Evolutionary conservation across 2,329 filamentous ascomycete species (phyloP), one percentile per base, ranked within the genome.

Genomic region (Atkinsonella hypoxylon): DNA sequence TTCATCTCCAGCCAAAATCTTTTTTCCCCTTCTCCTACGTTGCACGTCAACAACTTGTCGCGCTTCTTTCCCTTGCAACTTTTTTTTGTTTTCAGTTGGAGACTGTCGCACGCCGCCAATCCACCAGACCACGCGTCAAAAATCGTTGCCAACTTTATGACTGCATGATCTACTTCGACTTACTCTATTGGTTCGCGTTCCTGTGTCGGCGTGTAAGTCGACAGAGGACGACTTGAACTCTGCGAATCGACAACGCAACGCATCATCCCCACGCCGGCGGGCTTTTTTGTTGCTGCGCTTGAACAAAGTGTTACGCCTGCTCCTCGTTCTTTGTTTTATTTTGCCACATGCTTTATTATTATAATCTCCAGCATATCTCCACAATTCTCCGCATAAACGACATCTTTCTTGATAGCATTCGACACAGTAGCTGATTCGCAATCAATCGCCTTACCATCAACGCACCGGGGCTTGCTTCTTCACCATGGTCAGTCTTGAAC

Each of bases 181-280:
- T 31, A 26, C 18, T 22, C 43, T 40, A 44, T 50, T 46, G 44
- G 55, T 53, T 54, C 42, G 53, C 49, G 47, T 51, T 49, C 47
- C 51, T 26, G 48, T 53, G 51, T 47, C 57, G 50, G 55, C 62
- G 62, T 66, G 62, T 65, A 66, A 66, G 64, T 66, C 63, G 56
- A 53, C 53, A 47, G 34, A 40, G 32, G 47, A 42, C 47, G n/a
- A 17, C 39, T 22, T 51, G 51, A 50, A 47, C 52, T 42, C 50
- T 20, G 39, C 49, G 41, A 34, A 47, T 50, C 42, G 15, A 49
- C 46, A 34, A 41, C 46, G 36, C 52, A 26, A 34, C n/a, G 30
- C 31, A 50, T 41, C 40, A 43, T n/a, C 32, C 38, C 48, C 20
- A 41, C 38, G 46, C 49, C 40, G 45, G 49, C 30, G 40, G 45